Evolutionary conservation across 2,329 filamentous ascomycete species (phyloP).

Genomic region (Tricladium varicosporioides): DNA sequence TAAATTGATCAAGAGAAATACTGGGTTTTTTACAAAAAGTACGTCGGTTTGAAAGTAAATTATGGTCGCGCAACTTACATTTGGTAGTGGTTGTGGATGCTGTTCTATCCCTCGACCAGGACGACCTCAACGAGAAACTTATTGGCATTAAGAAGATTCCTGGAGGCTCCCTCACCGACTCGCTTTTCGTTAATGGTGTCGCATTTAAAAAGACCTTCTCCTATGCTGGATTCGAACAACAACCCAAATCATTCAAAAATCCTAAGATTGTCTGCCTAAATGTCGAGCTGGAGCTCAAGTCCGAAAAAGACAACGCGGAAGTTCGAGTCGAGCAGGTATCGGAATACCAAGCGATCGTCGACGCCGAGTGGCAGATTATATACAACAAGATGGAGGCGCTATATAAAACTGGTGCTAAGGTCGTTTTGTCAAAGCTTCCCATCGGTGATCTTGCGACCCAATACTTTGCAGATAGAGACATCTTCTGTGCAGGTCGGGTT

Average conservation of each 20-base stretch:
- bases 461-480: conserved; percentile 95
- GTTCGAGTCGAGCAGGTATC: conserved; percentile 97
- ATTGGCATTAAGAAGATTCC: conserved; percentile 99
- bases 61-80: conserved; percentile 31
- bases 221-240: conserved; percentile 98
- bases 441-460: conserved; percentile 98
- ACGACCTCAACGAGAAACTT: conserved; percentile 95
- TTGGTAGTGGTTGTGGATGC: conserved; percentile 90
- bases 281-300: conserved; percentile 97
- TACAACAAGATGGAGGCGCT: conserved; percentile 98
- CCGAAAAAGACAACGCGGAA: conserved; percentile 98
- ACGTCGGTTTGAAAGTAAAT: conserved; percentile 34
- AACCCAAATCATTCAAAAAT: conserved; percentile 91
- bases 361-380: conserved; percentile 99
- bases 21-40: conserved; percentile 97
- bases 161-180: conserved; percentile 92
- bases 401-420: conserved; percentile 91
- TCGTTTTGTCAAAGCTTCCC: conserved; percentile 93
- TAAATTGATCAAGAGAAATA: conserved; percentile 98
- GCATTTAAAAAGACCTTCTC: conserved; percentile 99
- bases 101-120: conserved; percentile 91
- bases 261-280: conserved; percentile 97
- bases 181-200: conserved; percentile 94
- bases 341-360: conserved; percentile 98
- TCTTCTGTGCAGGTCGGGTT: conserved; percentile 97